These are phyloP conservation scores for Sarocladium brachiariae DNA, from an alignment of 2,329 filamentous ascomycete genomes.

Conservation along the genomic window DNA sequence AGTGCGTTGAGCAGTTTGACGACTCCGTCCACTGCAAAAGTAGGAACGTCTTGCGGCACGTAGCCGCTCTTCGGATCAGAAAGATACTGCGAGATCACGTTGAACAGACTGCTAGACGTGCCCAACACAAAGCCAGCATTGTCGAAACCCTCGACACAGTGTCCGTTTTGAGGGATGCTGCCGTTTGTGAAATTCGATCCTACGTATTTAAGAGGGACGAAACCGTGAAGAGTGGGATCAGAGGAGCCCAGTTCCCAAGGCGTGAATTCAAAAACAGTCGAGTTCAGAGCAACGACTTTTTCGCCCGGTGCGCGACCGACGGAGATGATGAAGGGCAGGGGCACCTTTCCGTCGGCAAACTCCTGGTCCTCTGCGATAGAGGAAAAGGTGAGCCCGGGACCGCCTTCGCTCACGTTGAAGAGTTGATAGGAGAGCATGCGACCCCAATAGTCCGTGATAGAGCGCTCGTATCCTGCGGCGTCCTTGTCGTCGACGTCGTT, in stretches of 20 bases:
- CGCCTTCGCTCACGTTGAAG: conserved; percentile 68
- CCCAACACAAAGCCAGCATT: conserved; percentile 76
- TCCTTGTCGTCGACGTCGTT: conserved; percentile 29
- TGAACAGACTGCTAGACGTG: conserved; percentile 76
- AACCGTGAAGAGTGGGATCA: conserved; percentile 53
- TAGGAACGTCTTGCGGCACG: conserved; percentile 40
- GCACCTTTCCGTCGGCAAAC: conserved; percentile 35
- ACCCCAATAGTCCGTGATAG: conserved; percentile 85
- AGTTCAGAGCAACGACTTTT: conserved; percentile 42
- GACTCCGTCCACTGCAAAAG: conserved; percentile 38
- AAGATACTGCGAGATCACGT: conserved; percentile 65
- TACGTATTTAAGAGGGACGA: conserved; percentile 52
- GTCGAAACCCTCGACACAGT: conserved; percentile 60
- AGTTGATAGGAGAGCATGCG: conserved; percentile 82
- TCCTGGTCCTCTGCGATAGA: conserved; percentile 46
- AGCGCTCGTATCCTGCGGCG: conserved; percentile 42
- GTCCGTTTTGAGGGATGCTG: conserved; percentile 34
- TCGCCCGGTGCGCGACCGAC: conserved; percentile 39
- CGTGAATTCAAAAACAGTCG: conserved; percentile 58
- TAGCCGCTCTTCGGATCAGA: conserved; percentile 36
- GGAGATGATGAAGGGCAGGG: conserved; percentile 44
- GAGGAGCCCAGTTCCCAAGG: conserved; percentile 62
- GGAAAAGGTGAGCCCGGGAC: conserved; percentile 73
- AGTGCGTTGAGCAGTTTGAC: conserved; percentile 44
- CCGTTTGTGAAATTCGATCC: conserved; percentile 52